A percentile compares a stretch with the other conserved stretches of the same genome.
phyloP scores from a whole-genome alignment of 768 basidiomycete species.

The Tulasnella sp. region DNA sequence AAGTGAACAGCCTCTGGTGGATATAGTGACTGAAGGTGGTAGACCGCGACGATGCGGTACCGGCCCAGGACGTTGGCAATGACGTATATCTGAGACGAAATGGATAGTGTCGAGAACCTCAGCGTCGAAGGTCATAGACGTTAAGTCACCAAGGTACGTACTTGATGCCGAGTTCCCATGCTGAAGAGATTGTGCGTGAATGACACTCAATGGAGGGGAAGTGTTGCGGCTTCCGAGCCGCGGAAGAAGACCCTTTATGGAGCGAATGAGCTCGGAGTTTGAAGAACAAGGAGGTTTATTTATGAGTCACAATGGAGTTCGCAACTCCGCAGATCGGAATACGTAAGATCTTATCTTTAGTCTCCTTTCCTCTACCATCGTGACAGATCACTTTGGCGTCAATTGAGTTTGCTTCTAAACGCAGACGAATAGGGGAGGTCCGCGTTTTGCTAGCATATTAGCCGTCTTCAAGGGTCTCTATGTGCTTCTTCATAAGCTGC shows the following conservation, averaged over 20 bases:
- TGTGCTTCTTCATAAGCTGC: too few relatives aligned
- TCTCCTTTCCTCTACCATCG: too few relatives aligned
- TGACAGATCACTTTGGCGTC: too few relatives aligned
- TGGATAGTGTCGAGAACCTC: not conserved
- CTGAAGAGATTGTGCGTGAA: not conserved
- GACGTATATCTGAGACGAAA: not conserved
- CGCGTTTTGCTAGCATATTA: too few relatives aligned
- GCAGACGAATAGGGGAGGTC: too few relatives aligned
- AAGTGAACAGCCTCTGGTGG: not conserved
- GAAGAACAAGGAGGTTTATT: too few relatives aligned
- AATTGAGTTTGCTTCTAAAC: too few relatives aligned
- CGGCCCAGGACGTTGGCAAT: not conserved
- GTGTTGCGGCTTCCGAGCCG: not conserved
- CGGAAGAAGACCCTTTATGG: too few relatives aligned
- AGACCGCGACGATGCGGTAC: not conserved
- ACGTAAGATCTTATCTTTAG: too few relatives aligned
- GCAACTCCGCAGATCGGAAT: too few relatives aligned
- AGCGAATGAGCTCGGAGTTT: not conserved
- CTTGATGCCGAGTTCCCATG: not conserved
- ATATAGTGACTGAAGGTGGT: not conserved
- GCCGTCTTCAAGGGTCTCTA: too few relatives aligned
- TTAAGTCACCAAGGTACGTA: not conserved
- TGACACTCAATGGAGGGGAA: not conserved
- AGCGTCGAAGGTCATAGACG: not conserved
- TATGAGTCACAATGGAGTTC: too few relatives aligned